Evolutionary conservation across 2,329 filamentous ascomycete species (phyloP), one percentile per base, ranked within the genome.

Genomic region (Akanthomyces lecanii): DNA sequence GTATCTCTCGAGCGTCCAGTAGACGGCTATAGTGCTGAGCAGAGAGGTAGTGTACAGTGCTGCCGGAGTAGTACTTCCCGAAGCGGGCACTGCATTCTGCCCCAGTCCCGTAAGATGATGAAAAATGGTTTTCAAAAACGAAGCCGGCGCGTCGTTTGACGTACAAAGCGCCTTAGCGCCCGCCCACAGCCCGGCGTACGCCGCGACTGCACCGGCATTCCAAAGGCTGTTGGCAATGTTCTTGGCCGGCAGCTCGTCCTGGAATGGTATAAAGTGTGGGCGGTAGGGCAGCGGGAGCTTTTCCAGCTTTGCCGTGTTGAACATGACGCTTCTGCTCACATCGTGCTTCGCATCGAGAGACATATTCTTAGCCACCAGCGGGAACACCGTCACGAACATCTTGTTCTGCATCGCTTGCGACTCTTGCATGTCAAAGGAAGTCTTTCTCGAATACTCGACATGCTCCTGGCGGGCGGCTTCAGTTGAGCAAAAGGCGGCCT

Each of bases 1-100:
- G 12, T 58, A 50, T 50, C 45, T 50, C 44, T 58, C 55, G 11
- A 58, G 25, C 3, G 55, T 48, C 55, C 55, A 58, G 55, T 58
- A 50, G n/a, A 50, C n/a, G 12, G 55, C 30, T 44, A 58, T 50
- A 5, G 30, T 23, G 5, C 28, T 50, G 28, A 58, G 30, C 10
- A 58, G 55, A 23, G 55, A 48, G 21, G 44, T 50, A 18, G 38
- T 50, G 30, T 58, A 58, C n/a, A 58, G 21, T 7, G 25, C 33
- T n/a, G 28, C 23, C 12, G 30, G 3, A 5, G 5, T 10, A n/a
- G 16, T 14, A 4, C 54, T 16, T 6, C 1, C 14, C 3, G 14
- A 47, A 16, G 14, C 10, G 4, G 40, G 6, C 21, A 5, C 1
- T 5, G 11, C 1, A 6, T 21, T 12, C 16, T 28, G 44, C 10